Evolutionary conservation across 179 eudicot genomes (phyloP), one percentile per base, ranked within the genome.

Genomic region (Pouteria campechiana): DNA sequence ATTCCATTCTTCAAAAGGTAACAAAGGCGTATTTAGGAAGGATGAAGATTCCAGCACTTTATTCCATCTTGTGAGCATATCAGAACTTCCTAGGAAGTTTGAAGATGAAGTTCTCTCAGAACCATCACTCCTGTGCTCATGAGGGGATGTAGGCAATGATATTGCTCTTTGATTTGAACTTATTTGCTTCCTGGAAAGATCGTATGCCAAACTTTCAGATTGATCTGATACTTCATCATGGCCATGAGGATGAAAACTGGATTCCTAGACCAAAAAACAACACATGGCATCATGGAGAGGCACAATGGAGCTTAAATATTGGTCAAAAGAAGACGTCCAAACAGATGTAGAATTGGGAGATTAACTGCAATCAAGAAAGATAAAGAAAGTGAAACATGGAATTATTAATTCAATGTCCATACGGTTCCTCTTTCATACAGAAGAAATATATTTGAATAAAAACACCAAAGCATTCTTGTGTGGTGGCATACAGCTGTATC

Each of bases 1-100:
- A 38, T 76, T 71, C 94, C 94, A 83, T 64, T 83, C 94, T 17
- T 72, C 63, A 43, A 68, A 83, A 20, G 94, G 94, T 52, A 83
- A 81, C 48, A 80, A 51, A 22, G 79, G 82, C 62, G 66, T 72
- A 47, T 73, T 70, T 36, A 46, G 67, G 42, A 76, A 63, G 66
- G 44, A 55, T 33, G 81, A 68, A 13, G 76, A 61, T 44, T 68
- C 82, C 50, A 83, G 51, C 54, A 76, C 74, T 35, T 65, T 72
- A 52, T 66, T 76, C 75, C 83, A 80, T 18, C 71, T 48, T 43
- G 71, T 37, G 38, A 61, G 61, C 84, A 75, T 69, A 48, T 76
- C 82, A 35, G 54, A 60, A 50, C 56, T 66, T 21, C 57, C 62
- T 21, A 36, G 47, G 34, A 53, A 45, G 40, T 54, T 68, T 32